A percentile compares a stretch with the other conserved stretches of the same genome.
phyloP scores from a whole-genome alignment of 768 basidiomycete genomes.

The Termitomyces sp. region DNA sequence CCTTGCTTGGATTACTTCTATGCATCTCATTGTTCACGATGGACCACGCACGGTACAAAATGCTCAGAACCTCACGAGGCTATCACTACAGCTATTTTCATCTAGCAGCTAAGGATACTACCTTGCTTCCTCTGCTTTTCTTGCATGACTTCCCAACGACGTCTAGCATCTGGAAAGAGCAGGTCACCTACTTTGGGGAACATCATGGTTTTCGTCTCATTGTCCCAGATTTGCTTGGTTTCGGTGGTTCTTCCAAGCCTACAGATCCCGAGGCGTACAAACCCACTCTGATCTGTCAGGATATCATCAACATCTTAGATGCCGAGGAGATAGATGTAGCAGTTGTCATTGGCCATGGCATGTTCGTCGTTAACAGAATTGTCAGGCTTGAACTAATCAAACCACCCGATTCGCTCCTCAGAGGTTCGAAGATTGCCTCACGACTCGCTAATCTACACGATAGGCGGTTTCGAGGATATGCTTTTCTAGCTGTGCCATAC shows the following conservation, averaged over 20 bases:
- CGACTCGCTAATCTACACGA: conserved; percentile 33
- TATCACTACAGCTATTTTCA: conserved; percentile 34
- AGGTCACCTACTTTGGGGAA: conserved; percentile 30
- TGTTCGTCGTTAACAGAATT: conserved; percentile 1
- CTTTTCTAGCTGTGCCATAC: conserved; percentile 32
- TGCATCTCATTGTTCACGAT: not conserved
- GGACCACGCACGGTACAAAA: conserved; percentile 19
- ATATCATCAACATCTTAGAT: conserved; percentile 38
- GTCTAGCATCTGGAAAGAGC: conserved; percentile 32
- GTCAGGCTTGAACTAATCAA: not conserved
- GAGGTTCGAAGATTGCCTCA: conserved; percentile 32
- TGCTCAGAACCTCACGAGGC: conserved; percentile 28
- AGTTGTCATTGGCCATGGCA: conserved; percentile 40
- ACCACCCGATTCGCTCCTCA: conserved; percentile 10
- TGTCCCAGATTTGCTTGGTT: conserved; percentile 46
- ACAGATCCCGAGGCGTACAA: conserved; percentile 30
- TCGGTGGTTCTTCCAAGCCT: conserved; percentile 44
- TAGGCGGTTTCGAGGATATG: conserved; percentile 31
- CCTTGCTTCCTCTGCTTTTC: conserved; percentile 32
- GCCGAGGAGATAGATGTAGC: conserved; percentile 25
- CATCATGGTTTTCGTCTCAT: conserved; percentile 36
- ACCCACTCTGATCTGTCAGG: conserved; percentile 30
- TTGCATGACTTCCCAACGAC: conserved; percentile 43
- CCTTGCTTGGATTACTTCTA: not conserved
- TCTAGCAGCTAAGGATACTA: conserved; percentile 18